Base-by-base conservation (phyloP, 2,329 filamentous ascomycete genomes). In the Elsinoe batatas region DNA sequence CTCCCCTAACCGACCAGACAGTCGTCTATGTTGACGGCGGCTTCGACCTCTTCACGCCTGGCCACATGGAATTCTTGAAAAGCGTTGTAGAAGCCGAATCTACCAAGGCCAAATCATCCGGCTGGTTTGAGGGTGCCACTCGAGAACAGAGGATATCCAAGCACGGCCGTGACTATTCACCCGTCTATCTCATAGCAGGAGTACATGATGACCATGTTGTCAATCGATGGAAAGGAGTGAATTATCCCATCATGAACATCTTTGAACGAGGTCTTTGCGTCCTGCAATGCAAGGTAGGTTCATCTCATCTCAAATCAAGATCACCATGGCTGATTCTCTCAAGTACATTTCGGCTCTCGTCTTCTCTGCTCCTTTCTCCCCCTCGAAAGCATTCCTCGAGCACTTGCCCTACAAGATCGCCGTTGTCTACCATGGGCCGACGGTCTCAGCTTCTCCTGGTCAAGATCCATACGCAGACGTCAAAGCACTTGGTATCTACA, bases 231-330 rank as follows among this genome's bases (percentile, higher is more conserved):
- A 97, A 97, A 73, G 91, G 93, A 35, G 79, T 96, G 64, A 98
- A 98, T 74, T 98, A 96, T 68, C 93, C 93, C 22, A 97, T 98
- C 73, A 98, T 98, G 93, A 98, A 97, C 75, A 91, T 95, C 57
- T 95, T 91, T 65, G 93, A 98, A 76, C 85, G 93, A 40, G 91
- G 91, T 1, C 82, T 98, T 18, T 98, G 93, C 68, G 91, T 97
- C 30, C 75, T 97, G 60, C 93, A 98, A 67, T 98, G 93, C 76
- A 86, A 86, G 70, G 88, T 91, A 76, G 65, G 80, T 12, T 11
- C 44, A 6, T 42, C 44, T 33, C 3, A 46, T 20, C 11, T 60
- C 8, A 33, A 32, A 30, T 57, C 57, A 55, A 62, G 57, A 58
- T 33, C 46, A 49, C n/a, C 56, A 58, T 64, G 47, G 63, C 60